These are phyloP conservation scores for Arthromyces matolae DNA, from an alignment of 768 basidiomycete genomes.

Conservation along the genomic window DNA sequence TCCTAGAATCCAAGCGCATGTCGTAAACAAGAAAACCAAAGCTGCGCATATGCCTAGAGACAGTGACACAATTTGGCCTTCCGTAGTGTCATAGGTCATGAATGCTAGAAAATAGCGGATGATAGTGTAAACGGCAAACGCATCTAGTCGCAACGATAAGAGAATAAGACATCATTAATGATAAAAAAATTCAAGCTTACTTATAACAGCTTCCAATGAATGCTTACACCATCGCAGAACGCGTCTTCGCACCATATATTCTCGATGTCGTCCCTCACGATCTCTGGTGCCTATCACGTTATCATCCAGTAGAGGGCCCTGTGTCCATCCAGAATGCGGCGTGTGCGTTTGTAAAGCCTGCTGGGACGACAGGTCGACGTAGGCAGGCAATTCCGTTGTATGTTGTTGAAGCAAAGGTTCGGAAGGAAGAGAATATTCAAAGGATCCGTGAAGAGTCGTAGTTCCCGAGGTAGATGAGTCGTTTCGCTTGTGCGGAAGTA, in stretches of 20 bases:
- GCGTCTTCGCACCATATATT: constrained; percentile 22
- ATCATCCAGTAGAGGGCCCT: constrained; percentile 24
- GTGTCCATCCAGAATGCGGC: constrained; percentile 23
- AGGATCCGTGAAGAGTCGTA: constrained; percentile 33
- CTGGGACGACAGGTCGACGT: constrained; percentile 30
- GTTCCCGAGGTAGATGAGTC: constrained; percentile 34
- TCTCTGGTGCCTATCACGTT: constrained; percentile 25
- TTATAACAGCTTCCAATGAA: constrained; percentile 32
- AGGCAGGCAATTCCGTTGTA: constrained; percentile 26
- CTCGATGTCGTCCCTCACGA: constrained; percentile 23
- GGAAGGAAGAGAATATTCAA: constrained; percentile 38
- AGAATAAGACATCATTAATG: background rate
- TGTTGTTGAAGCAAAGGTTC: constrained; percentile 38
- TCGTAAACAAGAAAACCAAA: constrained; percentile 36
- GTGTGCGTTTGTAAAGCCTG: constrained; percentile 28
- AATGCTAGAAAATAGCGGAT: constrained; percentile 66
- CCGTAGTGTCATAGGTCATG: constrained; percentile 33
- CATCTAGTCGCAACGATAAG: constrained; percentile 38
- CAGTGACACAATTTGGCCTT: constrained; percentile 42
- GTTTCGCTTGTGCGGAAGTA: constrained; percentile 42
- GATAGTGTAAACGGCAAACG: constrained; percentile 60
- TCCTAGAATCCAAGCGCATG: constrained; percentile 35
- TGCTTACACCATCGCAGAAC: constrained; percentile 27
- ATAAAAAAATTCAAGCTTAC: constrained; percentile 27
- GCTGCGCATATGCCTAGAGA: constrained; percentile 46